These are phyloP conservation scores for Tanacetum coccineum DNA, from an alignment of 129 eudicot genomes.

Conservation along the genomic window DNA sequence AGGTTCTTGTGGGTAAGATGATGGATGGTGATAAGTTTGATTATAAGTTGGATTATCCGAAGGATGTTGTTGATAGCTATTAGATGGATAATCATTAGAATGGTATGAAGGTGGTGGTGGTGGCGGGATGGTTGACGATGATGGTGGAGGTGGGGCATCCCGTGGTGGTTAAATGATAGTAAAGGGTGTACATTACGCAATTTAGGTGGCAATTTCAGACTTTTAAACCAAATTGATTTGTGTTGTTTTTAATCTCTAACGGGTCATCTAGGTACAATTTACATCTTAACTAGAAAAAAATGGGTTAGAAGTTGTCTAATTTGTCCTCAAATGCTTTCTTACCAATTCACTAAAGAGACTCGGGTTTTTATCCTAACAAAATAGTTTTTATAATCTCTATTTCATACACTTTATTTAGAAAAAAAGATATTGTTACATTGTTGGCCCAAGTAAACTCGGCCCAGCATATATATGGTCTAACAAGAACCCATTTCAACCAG, in stretches of 20 bases:
- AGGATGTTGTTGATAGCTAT: too few species aligned
- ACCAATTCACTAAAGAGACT: not conserved
- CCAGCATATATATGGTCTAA: too few species aligned
- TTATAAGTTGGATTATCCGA: too few species aligned
- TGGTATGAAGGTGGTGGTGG: too few species aligned
- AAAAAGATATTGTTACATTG: not conserved
- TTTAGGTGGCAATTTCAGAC: not conserved
- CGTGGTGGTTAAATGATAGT: too few species aligned
- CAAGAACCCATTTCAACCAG: not conserved
- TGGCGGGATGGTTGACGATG: too few species aligned
- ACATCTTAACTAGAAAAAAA: too few species aligned
- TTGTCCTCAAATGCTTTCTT: not conserved
- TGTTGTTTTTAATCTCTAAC: not conserved
- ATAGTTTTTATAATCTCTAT: not conserved
- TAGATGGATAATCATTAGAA: too few species aligned
- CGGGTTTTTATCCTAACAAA: not conserved
- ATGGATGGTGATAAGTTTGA: too few species aligned
- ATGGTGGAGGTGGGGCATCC: too few species aligned
- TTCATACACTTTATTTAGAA: not conserved
- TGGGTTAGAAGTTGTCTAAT: not conserved
- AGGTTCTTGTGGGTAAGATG: too few species aligned
- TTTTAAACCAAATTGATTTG: not conserved
- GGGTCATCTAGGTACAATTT: not conserved
- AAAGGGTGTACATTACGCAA: not conserved
- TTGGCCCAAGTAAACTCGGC: too few species aligned